A percentile compares a stretch with the other conserved stretches of the same genome.
Evolutionary conservation across 1,284 basidiomycete species (phyloP).

Genomic region (Marasmius tenuissimus): DNA sequence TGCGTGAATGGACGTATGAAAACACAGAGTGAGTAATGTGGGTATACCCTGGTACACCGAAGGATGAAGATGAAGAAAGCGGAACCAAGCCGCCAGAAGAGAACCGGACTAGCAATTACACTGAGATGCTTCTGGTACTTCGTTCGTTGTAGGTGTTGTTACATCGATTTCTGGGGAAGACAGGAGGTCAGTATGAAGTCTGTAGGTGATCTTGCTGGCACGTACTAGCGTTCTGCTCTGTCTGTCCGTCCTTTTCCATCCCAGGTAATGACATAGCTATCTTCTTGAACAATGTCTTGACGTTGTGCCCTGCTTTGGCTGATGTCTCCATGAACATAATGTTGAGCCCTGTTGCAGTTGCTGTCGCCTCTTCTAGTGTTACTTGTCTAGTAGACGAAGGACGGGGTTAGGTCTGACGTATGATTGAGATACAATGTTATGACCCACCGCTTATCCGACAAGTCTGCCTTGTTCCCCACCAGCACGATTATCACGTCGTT

Average conservation of each 20-base stretch:
- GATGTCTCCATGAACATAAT: conserved; percentile 99
- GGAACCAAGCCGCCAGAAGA: neutral
- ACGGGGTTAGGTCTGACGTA: neutral
- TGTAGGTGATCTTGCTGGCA: conserved; percentile 11
- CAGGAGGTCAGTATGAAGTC: conserved; percentile 12
- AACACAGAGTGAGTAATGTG: neutral
- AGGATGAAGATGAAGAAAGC: neutral
- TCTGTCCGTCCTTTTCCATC: conserved; percentile 82
- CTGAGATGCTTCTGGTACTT: conserved; percentile 76
- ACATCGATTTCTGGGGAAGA: conserved; percentile 75
- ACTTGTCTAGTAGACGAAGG: conserved; percentile 72
- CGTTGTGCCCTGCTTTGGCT: conserved; percentile 98
- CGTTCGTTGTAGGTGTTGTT: conserved; percentile 58
- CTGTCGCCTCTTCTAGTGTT: conserved; percentile 96
- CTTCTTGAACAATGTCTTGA: conserved; percentile 99
- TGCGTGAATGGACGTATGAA: neutral
- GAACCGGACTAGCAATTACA: conserved; percentile 61
- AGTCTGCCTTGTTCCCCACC: conserved; percentile 98
- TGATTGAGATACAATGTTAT: conserved; percentile 11
- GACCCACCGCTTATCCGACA: conserved; percentile 85
- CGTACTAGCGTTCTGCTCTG: conserved; percentile 74
- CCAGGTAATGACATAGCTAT: conserved; percentile 98
- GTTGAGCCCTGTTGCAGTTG: conserved; percentile 88
- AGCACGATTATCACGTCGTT: conserved; percentile 98
- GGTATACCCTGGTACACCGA: neutral